Evolutionary conservation across 2,329 filamentous ascomycete species (phyloP).

Genomic region (Pyrenochaeta sp.): DNA sequence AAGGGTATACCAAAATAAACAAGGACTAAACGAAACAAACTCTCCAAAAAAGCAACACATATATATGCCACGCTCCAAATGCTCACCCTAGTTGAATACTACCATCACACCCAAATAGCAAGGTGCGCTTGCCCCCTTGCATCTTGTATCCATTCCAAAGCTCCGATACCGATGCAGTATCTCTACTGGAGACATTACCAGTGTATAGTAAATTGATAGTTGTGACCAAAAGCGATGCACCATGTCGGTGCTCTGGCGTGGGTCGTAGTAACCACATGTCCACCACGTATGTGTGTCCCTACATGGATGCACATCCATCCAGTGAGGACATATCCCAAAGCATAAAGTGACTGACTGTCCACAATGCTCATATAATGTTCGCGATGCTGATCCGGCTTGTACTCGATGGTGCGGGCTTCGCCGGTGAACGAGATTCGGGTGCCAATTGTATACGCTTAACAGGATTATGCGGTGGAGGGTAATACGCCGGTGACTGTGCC

Average conservation of each 20-base stretch:
- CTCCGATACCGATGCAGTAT: not conserved
- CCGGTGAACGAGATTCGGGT: conserved; percentile 28
- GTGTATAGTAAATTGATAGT: too few relatives aligned
- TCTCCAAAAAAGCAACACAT: not conserved
- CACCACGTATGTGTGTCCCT: not conserved
- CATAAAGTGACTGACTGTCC: not conserved
- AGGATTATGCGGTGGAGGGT: conserved; percentile 48
- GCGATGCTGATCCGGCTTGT: conserved; percentile 56
- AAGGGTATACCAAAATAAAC: not conserved
- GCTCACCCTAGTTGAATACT: not conserved
- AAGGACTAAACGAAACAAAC: not conserved
- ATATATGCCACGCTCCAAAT: not conserved
- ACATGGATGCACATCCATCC: not conserved
- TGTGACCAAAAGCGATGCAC: too few relatives aligned
- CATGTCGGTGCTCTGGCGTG: too few relatives aligned
- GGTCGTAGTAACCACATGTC: too few relatives aligned
- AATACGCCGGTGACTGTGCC: conserved; percentile 40
- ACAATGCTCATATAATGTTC: conserved; percentile 50
- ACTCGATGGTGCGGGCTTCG: conserved; percentile 47
- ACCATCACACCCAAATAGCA: not conserved
- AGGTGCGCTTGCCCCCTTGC: not conserved
- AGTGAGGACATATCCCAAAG: not conserved
- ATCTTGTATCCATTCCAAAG: not conserved
- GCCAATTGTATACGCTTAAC: conserved; percentile 49
- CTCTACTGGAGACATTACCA: not conserved